A percentile compares a stretch with the other conserved stretches of the same genome.
phyloP scores from a whole-genome alignment of 108 stramenopile genomes.

The Cyclotella baltica region DNA sequence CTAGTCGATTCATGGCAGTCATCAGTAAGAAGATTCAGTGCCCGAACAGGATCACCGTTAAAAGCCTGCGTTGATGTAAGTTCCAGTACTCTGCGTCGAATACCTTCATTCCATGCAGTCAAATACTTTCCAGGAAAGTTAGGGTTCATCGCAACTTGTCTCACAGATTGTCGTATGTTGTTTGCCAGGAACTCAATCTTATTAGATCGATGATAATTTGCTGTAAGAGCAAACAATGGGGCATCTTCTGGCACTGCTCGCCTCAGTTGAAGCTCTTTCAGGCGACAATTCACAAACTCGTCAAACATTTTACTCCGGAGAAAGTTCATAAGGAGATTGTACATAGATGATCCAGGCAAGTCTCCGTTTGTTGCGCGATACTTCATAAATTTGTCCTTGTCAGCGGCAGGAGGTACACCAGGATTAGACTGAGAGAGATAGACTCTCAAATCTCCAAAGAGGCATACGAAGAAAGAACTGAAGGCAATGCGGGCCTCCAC shows the following conservation, averaged over 20 bases:
- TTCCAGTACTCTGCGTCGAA: slow-evolving; percentile 44
- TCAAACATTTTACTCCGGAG: slow-evolving; percentile 42
- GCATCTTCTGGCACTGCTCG: slow-evolving; percentile 46
- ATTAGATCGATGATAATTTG: slow-evolving; percentile 48
- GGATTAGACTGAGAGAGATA: slow-evolving; percentile 44
- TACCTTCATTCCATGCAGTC: slow-evolving; percentile 34
- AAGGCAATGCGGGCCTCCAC: slow-evolving; percentile 55
- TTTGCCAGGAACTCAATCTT: slow-evolving; percentile 41
- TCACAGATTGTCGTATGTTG: slow-evolving; percentile 51
- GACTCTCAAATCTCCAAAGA: slow-evolving; percentile 52
- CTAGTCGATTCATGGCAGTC: slow-evolving; percentile 53
- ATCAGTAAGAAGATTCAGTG: slow-evolving; percentile 31
- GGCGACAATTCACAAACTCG: slow-evolving; percentile 32
- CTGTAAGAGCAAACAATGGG: slow-evolving; percentile 45
- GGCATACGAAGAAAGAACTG: slow-evolving; percentile 49
- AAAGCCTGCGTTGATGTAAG: slow-evolving; percentile 55
- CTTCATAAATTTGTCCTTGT: slow-evolving; percentile 54
- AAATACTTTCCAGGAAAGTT: slow-evolving; percentile 40
- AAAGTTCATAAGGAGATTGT: slow-evolving; percentile 34
- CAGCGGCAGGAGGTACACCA: slow-evolving; percentile 40
- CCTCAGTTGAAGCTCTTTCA: slow-evolving; percentile 44
- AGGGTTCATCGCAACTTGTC: slow-evolving; percentile 28
- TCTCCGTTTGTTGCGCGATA: slow-evolving; percentile 38
- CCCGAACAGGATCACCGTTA: slow-evolving; percentile 41
- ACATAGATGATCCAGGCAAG: slow-evolving; percentile 51